phyloP scores from a whole-genome alignment of 257 asterid species.

The Jaltomata sinuosa region DNA sequence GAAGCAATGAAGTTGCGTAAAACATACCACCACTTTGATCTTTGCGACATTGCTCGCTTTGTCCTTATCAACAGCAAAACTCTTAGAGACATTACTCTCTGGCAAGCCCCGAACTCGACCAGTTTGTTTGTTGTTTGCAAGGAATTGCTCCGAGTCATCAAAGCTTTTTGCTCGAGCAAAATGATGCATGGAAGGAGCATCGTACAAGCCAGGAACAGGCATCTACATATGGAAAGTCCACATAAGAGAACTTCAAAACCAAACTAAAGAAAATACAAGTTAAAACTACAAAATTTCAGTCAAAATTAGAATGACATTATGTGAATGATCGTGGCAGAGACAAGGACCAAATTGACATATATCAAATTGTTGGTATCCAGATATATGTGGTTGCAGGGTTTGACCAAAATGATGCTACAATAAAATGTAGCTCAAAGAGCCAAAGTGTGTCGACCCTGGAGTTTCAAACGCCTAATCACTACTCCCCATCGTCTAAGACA shows the following conservation, averaged over 20 bases:
- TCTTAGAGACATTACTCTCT: slow-evolving; percentile 58
- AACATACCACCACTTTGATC: slow-evolving; percentile 89
- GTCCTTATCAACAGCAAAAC: slow-evolving; percentile 69
- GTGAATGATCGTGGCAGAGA: not conserved
- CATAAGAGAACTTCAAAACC: slow-evolving; percentile 6
- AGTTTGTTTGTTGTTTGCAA: slow-evolving; percentile 58
- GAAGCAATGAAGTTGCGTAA: not conserved
- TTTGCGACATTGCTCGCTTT: slow-evolving; percentile 87
- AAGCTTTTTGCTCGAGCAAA: slow-evolving; percentile 65
- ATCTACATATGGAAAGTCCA: slow-evolving; percentile 29
- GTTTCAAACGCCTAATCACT: not conserved
- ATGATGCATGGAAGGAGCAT: slow-evolving; percentile 56
- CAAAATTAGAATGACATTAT: not conserved
- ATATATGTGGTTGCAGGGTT: not conserved
- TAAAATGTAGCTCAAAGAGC: not conserved
- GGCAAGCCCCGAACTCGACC: slow-evolving; percentile 51
- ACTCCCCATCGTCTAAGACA: not conserved
- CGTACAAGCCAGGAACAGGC: slow-evolving; percentile 52
- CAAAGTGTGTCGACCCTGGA: not conserved
- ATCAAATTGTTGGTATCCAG: not conserved
- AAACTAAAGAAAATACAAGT: not conserved
- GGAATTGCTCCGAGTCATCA: slow-evolving; percentile 57
- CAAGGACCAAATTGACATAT: not conserved
- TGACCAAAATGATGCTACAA: not conserved
- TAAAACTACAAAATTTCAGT: not conserved